Conservation (phyloP, 2,329 filamentous ascomycete species). For the Sporothrix pallida region DNA sequence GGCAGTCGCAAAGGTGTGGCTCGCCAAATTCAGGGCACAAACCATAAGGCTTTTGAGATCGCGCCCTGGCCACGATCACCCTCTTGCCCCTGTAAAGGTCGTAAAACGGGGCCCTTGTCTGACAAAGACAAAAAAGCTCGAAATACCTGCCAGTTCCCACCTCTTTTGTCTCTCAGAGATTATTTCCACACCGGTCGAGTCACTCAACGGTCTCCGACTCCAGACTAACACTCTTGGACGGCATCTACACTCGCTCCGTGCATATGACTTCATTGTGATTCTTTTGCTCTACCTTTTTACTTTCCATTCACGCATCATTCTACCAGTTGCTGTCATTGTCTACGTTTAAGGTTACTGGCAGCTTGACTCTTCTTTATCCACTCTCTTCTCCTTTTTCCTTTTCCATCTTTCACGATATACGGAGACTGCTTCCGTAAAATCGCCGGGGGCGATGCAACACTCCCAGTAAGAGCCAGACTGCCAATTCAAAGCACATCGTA, state of each 20-base stretch:
- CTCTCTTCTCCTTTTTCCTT: neutral
- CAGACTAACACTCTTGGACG: neutral
- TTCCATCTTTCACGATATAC: neutral
- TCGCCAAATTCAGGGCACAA: conserved; percentile 10
- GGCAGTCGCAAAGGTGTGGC: neutral
- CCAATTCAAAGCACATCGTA: neutral
- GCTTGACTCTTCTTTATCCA: neutral
- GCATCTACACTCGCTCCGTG: neutral
- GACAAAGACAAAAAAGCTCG: conserved; percentile 17
- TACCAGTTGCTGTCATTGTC: neutral
- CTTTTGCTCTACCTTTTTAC: too few relatives aligned
- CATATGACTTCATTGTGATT: neutral
- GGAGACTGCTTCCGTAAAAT: neutral
- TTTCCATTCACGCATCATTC: neutral
- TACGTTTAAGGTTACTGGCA: neutral
- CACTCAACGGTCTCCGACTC: neutral
- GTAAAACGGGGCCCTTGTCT: neutral
- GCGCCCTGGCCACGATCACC: neutral
- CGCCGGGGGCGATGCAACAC: conserved; percentile 15
- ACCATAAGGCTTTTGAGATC: neutral
- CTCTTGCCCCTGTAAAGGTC: neutral
- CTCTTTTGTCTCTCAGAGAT: neutral
- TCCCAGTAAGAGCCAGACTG: conserved; percentile 9
- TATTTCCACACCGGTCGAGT: conserved; percentile 1
- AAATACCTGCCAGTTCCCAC: conserved; percentile 21